phyloP scores from a whole-genome alignment of 805 yeast genomes.

The Kodamaea sagamina region DNA sequence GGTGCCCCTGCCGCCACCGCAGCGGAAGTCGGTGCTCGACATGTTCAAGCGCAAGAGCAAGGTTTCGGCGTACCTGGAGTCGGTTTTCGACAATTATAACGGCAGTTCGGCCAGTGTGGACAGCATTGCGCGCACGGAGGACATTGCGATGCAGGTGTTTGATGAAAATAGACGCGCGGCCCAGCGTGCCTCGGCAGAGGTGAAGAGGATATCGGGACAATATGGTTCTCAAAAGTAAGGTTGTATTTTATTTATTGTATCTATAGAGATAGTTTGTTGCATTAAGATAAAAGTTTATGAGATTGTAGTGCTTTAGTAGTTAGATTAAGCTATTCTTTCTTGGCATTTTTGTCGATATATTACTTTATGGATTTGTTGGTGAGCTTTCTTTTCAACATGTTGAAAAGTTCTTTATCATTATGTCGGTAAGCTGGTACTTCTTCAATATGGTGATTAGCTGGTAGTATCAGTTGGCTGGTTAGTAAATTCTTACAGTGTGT shows the following conservation, averaged over 20 bases:
- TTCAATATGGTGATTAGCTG: too few species aligned
- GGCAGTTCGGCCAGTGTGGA: conserved; percentile 34
- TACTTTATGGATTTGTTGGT: too few species aligned
- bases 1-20: conserved; percentile 13
- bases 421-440: too few species aligned
- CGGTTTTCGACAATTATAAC: conserved; percentile 36
- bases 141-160: conserved; percentile 50
- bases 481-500: too few species aligned
- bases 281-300: too few species aligned
- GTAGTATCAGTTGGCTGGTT: too few species aligned
- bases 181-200: conserved; percentile 25
- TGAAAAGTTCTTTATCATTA: too few species aligned
- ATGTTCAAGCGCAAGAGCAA: conserved; percentile 35
- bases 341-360: too few species aligned
- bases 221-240: conserved; percentile 4
- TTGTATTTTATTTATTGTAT: conserved; percentile 4
- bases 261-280: too few species aligned
- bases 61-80: conserved; percentile 24
- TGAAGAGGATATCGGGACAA: conserved; percentile 9
- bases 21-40: conserved; percentile 35
- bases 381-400: too few species aligned
- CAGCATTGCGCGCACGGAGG: conserved; percentile 46
- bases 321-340: too few species aligned
- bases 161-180: conserved; percentile 25
- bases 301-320: too few species aligned